phyloP scores from a whole-genome alignment of 164 flowering plant genomes.

The Kingdonia uniflora region DNA sequence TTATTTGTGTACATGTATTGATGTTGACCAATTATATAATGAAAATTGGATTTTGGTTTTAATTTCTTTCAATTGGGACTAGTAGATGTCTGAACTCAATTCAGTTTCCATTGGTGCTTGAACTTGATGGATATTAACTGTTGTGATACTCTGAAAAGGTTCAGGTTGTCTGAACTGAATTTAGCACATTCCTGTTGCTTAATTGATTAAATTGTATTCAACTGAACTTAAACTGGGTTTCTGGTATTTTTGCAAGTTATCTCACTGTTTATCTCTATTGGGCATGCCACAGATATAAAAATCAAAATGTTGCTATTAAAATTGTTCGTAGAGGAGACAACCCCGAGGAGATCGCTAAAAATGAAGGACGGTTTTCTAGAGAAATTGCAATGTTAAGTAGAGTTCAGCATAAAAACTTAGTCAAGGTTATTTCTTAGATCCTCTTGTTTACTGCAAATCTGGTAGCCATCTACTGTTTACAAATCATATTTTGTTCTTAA shows the following conservation, averaged over 20 bases:
- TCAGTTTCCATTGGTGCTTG: background rate
- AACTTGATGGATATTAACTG: background rate
- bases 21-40: too few relatives aligned
- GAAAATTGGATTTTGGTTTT: too few relatives aligned
- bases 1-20: too few relatives aligned
- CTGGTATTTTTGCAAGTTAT: background rate
- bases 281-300: slow-evolving; percentile 44
- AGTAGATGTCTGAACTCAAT: too few relatives aligned
- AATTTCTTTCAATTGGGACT: too few relatives aligned
- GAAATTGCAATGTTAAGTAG: slow-evolving; percentile 84
- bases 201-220: background rate
- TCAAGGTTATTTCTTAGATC: slow-evolving; percentile 45
- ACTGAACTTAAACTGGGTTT: background rate
- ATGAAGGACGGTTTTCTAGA: slow-evolving; percentile 63
- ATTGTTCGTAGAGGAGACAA: slow-evolving; percentile 72
- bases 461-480: background rate
- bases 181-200: background rate
- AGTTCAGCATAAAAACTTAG: slow-evolving; percentile 92
- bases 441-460: background rate
- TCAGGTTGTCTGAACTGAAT: background rate
- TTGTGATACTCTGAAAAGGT: background rate
- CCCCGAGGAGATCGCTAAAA: slow-evolving; percentile 69
- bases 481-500: background rate
- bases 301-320: slow-evolving; percentile 87
- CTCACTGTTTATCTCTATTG: slow-evolving; percentile 1